Conservation (phyloP, 495 filamentous ascomycete species). For the Articulospora tetracladia region DNA sequence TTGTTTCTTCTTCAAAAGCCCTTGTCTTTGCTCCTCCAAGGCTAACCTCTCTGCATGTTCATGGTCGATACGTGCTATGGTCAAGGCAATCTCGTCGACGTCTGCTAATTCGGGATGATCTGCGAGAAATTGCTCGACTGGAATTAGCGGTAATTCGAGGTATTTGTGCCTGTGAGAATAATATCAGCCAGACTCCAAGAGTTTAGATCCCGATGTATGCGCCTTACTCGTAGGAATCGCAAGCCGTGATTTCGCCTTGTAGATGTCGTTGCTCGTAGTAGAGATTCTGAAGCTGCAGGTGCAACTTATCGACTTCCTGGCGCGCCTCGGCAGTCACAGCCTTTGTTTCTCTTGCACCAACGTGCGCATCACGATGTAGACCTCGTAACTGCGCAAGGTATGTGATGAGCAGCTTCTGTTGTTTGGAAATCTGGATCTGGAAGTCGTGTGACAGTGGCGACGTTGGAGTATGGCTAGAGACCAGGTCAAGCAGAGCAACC, state of each 20-base stretch:
- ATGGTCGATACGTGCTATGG: constrained; percentile 89
- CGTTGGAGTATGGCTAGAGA: constrained; percentile 28
- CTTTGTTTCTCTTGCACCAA: constrained; percentile 83
- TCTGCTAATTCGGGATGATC: constrained; percentile 71
- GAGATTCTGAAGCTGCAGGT: constrained; percentile 90
- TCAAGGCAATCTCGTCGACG: constrained; percentile 70
- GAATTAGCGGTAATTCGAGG: constrained; percentile 76
- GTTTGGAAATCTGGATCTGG: constrained; percentile 62
- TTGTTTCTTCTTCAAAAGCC: constrained; percentile 85
- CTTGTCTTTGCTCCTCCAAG: constrained; percentile 82
- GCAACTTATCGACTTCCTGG: constrained; percentile 85
- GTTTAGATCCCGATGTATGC: background rate
- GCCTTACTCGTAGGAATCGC: constrained; percentile 87
- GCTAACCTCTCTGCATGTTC: constrained; percentile 82
- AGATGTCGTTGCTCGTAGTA: constrained; percentile 95
- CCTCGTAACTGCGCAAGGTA: constrained; percentile 78
- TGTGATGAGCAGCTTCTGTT: constrained; percentile 76
- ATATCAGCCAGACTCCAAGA: background rate
- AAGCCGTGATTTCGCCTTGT: constrained; percentile 83
- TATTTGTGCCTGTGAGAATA: constrained; percentile 74
- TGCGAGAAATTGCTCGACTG: constrained; percentile 76
- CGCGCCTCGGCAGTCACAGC: constrained; percentile 78
- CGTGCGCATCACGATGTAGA: constrained; percentile 74
- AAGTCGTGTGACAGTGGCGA: constrained; percentile 41
- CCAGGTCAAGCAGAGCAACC: constrained; percentile 59